Evolutionary conservation across 768 basidiomycete genomes (phyloP), one percentile per base, ranked within the genome.

Genomic region (Lepiota subincarnata): DNA sequence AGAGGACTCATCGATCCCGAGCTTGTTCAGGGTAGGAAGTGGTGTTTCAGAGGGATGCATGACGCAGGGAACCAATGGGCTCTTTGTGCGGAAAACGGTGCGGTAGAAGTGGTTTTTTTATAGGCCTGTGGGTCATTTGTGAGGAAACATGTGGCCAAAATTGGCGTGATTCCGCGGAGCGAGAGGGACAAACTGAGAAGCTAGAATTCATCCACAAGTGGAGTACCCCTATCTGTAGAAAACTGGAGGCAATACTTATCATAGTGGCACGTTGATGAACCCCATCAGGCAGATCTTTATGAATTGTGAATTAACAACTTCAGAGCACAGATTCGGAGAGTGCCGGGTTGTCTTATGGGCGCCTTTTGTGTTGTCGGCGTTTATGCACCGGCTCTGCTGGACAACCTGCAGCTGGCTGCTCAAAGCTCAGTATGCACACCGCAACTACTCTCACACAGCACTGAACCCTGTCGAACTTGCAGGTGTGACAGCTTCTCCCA

Each of bases 11-110:
- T 56, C 18, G 18, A 57, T 50, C 3, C 68, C 68, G 11, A 70
- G 64, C 50, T 62, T 70, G 24, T 63, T 49, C 10, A 70, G 57
- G 8, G 66, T 67, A 5, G 69, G 69, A 18, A 70, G 58, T 7
- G 58, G 53, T 19, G 60, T 61, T 55, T 69, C 66, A 34, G 64
- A 56, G 12, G 55, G 53, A 53, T 64, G 62, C 52, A 53, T 53
- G 18, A 8, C 24, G 24, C 20, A 40, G 44, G 37, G 18, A 38
- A 19, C 19, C 11, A 28, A 46, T 18, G 48, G 13, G 13, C 24
- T 22, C 24, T n/a, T 48, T 34, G 44, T 39, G 39, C 10, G 18
- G 37, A 12, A n/a, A 14, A 16, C n/a, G 19, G 5, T 19, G 20
- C 2, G 18, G 19, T 2, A 22, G 8, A n/a, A 11, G 16, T n/a